These are phyloP conservation scores for Excoecaria agallocha DNA, from an alignment of 345 rosid genomes.

Conservation along the genomic window DNA sequence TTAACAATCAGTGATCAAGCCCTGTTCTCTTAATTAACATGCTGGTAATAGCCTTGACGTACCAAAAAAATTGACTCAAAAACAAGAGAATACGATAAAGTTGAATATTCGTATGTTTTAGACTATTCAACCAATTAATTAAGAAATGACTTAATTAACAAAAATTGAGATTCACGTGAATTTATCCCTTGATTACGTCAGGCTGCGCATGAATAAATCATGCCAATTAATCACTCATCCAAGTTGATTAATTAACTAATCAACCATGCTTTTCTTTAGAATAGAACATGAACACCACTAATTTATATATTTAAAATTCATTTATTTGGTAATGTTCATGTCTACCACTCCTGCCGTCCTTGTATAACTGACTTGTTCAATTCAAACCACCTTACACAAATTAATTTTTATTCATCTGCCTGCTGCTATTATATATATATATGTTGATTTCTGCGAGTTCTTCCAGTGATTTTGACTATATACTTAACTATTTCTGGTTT, in stretches of 20 bases:
- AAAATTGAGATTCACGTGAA: background rate
- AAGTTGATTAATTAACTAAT: background rate
- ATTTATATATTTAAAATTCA: background rate
- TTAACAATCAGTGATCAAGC: too few relatives aligned
- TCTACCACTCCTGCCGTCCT: conserved; percentile 22
- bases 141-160: background rate
- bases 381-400: background rate
- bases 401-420: background rate
- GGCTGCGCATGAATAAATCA: background rate
- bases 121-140: background rate
- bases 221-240: background rate
- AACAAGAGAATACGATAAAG: too few relatives aligned
- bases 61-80: too few relatives aligned
- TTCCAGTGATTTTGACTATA: too few relatives aligned
- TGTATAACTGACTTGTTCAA: background rate
- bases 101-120: too few relatives aligned
- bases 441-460: too few relatives aligned
- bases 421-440: too few relatives aligned
- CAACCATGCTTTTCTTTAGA: too few relatives aligned
- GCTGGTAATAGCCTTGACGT: too few relatives aligned
- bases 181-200: background rate
- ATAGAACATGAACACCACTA: background rate
- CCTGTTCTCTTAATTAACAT: too few relatives aligned
- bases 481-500: too few relatives aligned
- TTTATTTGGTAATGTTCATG: conserved; percentile 16